phyloP scores from a whole-genome alignment of 73 alveolate genomes.

The Loxodes magnus region DNA sequence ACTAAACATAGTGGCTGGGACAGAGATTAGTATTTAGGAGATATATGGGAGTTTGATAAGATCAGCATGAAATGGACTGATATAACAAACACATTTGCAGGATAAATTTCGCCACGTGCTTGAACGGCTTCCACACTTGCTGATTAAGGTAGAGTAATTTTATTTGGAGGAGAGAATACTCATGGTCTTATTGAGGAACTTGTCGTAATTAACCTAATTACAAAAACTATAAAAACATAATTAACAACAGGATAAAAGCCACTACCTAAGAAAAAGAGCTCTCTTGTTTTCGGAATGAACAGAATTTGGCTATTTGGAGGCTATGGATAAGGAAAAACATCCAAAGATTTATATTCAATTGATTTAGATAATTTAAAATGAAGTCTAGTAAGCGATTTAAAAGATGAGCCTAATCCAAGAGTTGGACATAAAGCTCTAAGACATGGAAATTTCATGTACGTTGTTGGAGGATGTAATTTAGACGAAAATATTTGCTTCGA shows the following conservation, averaged over 20 bases:
- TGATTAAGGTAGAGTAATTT: not conserved
- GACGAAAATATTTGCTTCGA: not conserved
- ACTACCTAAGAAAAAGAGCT: no score
- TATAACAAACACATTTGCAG: no score
- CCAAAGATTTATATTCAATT: not conserved
- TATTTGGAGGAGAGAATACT: conserved; percentile 13
- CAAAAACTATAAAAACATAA: no score
- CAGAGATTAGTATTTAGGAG: not conserved
- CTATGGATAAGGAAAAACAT: no score
- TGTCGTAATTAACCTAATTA: no score
- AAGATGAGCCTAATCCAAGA: not conserved
- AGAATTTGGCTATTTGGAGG: no score
- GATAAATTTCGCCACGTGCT: conserved; percentile 4
- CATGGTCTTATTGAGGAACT: not conserved
- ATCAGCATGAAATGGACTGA: not conserved
- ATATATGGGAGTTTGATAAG: not conserved
- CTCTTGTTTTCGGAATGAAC: no score
- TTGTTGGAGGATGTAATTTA: conserved; percentile 2
- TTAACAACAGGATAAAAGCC: no score
- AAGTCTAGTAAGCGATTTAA: not conserved
- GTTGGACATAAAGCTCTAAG: conserved; percentile 1
- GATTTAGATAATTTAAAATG: conserved; percentile 4
- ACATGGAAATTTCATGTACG: not conserved
- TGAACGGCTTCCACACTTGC: not conserved
- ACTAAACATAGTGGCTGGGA: not conserved